Conservation (phyloP, 2,329 filamentous ascomycete species). For the Talaromyces sp. region DNA sequence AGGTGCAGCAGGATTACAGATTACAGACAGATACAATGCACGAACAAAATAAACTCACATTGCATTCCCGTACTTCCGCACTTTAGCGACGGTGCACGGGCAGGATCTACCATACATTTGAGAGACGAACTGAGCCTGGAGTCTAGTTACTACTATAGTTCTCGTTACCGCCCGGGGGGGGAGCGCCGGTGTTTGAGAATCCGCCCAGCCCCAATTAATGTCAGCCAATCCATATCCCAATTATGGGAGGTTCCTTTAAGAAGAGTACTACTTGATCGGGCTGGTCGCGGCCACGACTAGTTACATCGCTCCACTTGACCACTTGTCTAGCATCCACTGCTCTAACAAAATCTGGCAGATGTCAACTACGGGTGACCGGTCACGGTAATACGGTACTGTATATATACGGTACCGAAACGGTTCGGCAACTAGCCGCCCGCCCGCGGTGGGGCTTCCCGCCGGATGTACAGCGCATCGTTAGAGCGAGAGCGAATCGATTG, state of each 20-base stretch:
- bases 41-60: constrained; percentile 18
- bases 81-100: constrained; percentile 7
- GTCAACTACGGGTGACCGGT: not conserved
- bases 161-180: not conserved
- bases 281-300: too few species aligned
- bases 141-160: not conserved
- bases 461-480: constrained; percentile 13
- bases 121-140: not conserved
- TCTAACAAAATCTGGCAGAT: not conserved
- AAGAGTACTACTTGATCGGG: too few species aligned
- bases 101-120: constrained; percentile 7
- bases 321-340: too few species aligned
- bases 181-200: not conserved
- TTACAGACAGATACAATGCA: constrained; percentile 1
- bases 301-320: not conserved
- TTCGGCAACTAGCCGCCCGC: constrained; percentile 11
- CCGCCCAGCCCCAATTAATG: not conserved
- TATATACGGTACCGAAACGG: not conserved
- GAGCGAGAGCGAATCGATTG: constrained; percentile 5
- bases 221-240: not conserved
- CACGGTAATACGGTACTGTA: not conserved
- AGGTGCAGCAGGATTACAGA: not conserved
- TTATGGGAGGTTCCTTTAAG: not conserved
- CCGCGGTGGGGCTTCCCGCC: constrained; percentile 10
- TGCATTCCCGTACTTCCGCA: constrained; percentile 16